phyloP scores from a whole-genome alignment of 164 flowering plant species.

The Vitis labrusca region DNA sequence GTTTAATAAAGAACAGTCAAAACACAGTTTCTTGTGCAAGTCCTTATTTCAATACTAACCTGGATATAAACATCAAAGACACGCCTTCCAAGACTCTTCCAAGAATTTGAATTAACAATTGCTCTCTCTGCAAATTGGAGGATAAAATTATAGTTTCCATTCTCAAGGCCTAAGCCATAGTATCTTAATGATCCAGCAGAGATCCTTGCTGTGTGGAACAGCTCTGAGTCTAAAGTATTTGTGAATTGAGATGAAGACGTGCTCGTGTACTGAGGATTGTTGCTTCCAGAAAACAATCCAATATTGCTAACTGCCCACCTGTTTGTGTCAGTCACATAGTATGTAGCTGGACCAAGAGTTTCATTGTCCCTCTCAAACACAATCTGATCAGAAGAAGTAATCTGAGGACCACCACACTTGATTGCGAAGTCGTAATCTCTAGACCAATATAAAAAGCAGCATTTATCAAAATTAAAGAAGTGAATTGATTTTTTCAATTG shows the following conservation, averaged over 20 bases:
- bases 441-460: not conserved
- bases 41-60: slow-evolving; percentile 36
- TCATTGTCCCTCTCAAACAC: slow-evolving; percentile 54
- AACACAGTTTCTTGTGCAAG: not conserved
- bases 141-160: slow-evolving; percentile 70
- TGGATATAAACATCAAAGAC: slow-evolving; percentile 77
- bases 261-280: slow-evolving; percentile 26
- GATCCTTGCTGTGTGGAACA: slow-evolving; percentile 66
- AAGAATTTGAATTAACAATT: slow-evolving; percentile 28
- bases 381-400: slow-evolving; percentile 31
- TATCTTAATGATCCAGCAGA: slow-evolving; percentile 84
- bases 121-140: slow-evolving; percentile 70
- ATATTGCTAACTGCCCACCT: slow-evolving; percentile 86
- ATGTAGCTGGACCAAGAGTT: slow-evolving; percentile 68
- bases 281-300: slow-evolving; percentile 46
- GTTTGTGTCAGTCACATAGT: slow-evolving; percentile 39
- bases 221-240: slow-evolving; percentile 56
- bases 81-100: slow-evolving; percentile 75
- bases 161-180: slow-evolving; percentile 86
- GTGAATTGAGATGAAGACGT: slow-evolving; percentile 36
- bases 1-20: not conserved
- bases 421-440: slow-evolving; percentile 72
- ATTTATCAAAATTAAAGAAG: not conserved
- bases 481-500: no score
- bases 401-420: slow-evolving; percentile 74